A percentile compares a stretch with the other conserved stretches of the same genome.
phyloP scores from a whole-genome alignment of 495 filamentous ascomycete genomes.

The Penicillium alfredii region DNA sequence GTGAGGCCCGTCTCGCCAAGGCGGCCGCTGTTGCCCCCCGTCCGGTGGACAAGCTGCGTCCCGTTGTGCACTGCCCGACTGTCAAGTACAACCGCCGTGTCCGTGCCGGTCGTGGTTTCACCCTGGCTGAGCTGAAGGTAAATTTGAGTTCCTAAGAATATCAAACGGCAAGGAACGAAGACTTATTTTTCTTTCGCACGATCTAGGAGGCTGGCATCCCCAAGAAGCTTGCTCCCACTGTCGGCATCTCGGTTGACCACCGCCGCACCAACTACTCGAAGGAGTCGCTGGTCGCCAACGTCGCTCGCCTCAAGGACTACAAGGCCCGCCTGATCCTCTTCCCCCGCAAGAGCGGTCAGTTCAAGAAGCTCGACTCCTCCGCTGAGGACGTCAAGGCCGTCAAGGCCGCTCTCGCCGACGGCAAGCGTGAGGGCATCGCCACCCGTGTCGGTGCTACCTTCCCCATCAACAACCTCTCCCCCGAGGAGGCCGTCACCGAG shows the following conservation, averaged over 20 bases:
- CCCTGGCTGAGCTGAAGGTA: conserved; percentile 96
- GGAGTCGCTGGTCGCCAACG: conserved; percentile 88
- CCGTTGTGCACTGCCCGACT: conserved; percentile 88
- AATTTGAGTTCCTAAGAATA: conserved; percentile 16
- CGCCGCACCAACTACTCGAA: conserved; percentile 95
- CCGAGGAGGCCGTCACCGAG: conserved; percentile 60
- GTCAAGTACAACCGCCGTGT: conserved; percentile 99
- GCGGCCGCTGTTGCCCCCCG: conserved; percentile 90
- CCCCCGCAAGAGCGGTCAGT: conserved; percentile 87
- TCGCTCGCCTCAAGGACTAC: conserved; percentile 94
- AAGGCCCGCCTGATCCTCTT: conserved; percentile 91
- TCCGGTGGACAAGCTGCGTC: conserved; percentile 93
- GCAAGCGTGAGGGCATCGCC: conserved; percentile 51
- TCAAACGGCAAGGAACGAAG: conserved; percentile 12
- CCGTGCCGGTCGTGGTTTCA: conserved; percentile 94
- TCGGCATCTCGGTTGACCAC: conserved; percentile 94
- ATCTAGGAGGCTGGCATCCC: conserved; percentile 97
- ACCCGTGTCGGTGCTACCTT: conserved; percentile 51
- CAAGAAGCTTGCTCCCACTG: conserved; percentile 85
- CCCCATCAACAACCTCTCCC: conserved; percentile 62
- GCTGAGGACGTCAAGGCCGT: conserved; percentile 75
- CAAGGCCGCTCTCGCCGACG: conserved; percentile 49
- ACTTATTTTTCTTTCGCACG: conserved; percentile 6
- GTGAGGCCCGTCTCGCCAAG: conserved; percentile 84
- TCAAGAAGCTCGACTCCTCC: conserved; percentile 83